Base-by-base conservation (phyloP, 208 protist species). In the Vickermania spadyakhi region DNA sequence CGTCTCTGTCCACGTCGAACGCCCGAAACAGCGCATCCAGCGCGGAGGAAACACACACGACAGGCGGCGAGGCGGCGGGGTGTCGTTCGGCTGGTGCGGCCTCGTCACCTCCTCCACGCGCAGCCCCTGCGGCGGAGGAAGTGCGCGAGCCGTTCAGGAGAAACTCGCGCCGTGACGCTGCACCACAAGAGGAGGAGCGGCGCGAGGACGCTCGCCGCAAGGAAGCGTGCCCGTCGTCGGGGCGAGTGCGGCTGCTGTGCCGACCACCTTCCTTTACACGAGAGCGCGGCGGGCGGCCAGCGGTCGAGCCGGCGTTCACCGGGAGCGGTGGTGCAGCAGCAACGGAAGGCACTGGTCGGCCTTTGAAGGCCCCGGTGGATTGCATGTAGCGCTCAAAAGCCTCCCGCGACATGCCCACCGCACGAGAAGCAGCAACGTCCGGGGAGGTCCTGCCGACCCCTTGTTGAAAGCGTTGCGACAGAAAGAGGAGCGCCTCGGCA, bases 321-420 rank as follows among this genome's bases (percentile, higher is more conserved):
- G 36, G 36, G 36, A n/a, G 36, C 36, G 36, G 18, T n/a, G 36
- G 18, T 7, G 36, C 36, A 18, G 36, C 36, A 18, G 36, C 36
- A 18, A 18, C 36, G 36, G 36, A 7, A 18, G 11, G 11, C 11
- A 7, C 18, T 18, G 7, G 11, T 18, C 36, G 7, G 52, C 79
- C 71, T 67, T 96, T 96, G 71, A 86, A 96, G 18, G 90, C 77
- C 13, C 70, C 84, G 0, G 80, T 82, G 51, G 68, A 71, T 26
- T 93, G 81, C 25, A 96, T 92, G 70, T 93, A 96, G 31, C 77
- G 68, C 36, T 89, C 82, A 57, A 96, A 96, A 23, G 75, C 70
- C 1, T 77, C 41, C 1, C 79, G 84, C 0, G 76, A 83, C 89
- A 96, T 96, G 25, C 79, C 56, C 28, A 85, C 89, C 22, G 60